Evolutionary conservation across 2,329 filamentous ascomycete species (phyloP), one percentile per base, ranked within the genome.

Genomic region (Neofusicoccum umdonicola): DNA sequence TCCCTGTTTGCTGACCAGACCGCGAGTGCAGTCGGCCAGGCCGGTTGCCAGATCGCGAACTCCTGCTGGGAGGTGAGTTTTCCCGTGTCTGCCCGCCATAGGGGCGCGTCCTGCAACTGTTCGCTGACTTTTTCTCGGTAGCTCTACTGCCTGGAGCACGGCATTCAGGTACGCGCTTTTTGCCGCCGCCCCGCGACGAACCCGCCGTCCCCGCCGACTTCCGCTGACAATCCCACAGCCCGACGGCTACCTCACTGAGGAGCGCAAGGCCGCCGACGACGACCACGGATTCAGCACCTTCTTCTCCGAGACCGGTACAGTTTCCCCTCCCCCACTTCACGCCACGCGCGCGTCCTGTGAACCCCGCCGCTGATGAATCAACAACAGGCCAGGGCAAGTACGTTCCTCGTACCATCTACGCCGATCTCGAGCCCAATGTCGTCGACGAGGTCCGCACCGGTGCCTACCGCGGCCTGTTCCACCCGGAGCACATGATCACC

Each of bases 71-170:
- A 99, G 93, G 95, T 99, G 85, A 85, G 92, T 85, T 77, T 75
- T 22, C 39, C 19, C 3, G 1, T 37, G 13, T 22, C 34, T 15
- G 19, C 34, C 19, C 47, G 19, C 7, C 27, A 34, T 3, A 15
- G 8, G 17, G 37, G 31, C 47, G 45, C 31, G 15, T 42, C 27
- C 22, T 5, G 22, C 13, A 39, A 8, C 31, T 41, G 22, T 41
- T 37, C 56, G 31, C 56, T 60, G 56, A 60, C 56, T 22, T 22
- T 60, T 12, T 39, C 41, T 45, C 51, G 15, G 5, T 41, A 99
- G 95, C 92, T 99, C 70, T 99, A 99, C 89, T 99, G 95, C 85
- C 92, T 99, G 77, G 95, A 99, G 88, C 95, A 99, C 83, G 95
- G 95, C 77, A 99, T 99, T 75, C 91, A 97, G 90, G 93, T 97